Percentiles rank a stretch among this genome's conserved stretches.
These are phyloP conservation scores for Calocera viscosa DNA, from an alignment of 768 basidiomycete species.

Conservation along the genomic window DNA sequence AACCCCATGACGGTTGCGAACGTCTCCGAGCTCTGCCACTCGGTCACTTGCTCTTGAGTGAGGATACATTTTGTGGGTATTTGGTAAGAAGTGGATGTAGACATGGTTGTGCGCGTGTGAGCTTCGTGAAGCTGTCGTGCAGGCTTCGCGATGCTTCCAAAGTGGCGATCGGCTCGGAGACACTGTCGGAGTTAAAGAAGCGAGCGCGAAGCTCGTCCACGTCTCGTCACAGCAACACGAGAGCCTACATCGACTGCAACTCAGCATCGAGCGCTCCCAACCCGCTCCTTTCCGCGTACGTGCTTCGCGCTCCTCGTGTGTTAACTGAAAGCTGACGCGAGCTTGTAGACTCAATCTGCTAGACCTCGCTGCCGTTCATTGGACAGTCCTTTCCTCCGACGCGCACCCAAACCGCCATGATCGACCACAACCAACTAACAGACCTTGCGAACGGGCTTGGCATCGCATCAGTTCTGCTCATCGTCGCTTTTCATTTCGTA, in stretches of 20 bases:
- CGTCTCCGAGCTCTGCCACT: constrained; percentile 67
- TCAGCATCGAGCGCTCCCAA: no score
- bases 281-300: no score
- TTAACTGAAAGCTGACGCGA: no score
- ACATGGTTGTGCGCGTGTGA: not conserved
- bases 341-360: no score
- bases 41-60: constrained; percentile 58
- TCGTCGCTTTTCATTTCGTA: constrained; percentile 82
- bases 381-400: not conserved
- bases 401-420: constrained; percentile 40
- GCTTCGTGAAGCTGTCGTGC: not conserved
- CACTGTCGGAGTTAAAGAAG: not conserved
- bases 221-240: not conserved
- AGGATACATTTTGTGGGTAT: constrained; percentile 61
- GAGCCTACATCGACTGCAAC: not conserved
- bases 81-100: not conserved
- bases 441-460: constrained; percentile 74
- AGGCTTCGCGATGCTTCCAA: no score
- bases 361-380: no score
- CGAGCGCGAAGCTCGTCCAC: not conserved
- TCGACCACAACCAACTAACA: constrained; percentile 67
- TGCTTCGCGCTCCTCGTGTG: no score
- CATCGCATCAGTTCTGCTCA: constrained; percentile 70
- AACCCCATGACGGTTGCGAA: constrained; percentile 55
- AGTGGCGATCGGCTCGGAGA: no score